Conservation (phyloP, 2,329 filamentous ascomycete genomes). For the Fusarium cyanostomum region DNA sequence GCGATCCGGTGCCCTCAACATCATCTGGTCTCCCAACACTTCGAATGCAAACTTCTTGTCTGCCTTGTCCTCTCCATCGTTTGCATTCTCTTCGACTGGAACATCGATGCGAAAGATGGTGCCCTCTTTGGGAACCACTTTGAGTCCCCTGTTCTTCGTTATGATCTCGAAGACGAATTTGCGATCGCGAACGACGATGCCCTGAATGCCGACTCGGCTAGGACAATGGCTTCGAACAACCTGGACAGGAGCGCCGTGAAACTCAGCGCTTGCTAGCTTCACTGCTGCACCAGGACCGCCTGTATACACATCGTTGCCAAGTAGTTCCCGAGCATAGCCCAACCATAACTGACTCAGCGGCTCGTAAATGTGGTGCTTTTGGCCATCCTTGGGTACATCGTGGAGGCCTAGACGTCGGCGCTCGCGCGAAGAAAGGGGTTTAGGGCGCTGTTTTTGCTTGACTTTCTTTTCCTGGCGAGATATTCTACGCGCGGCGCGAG, state of each 20-base stretch:
- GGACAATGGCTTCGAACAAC: conserved; percentile 85
- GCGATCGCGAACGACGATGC: conserved; percentile 89
- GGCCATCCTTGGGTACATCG: conserved; percentile 73
- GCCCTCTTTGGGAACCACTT: conserved; percentile 88
- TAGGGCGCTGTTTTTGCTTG: conserved; percentile 62
- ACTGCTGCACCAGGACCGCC: conserved; percentile 70
- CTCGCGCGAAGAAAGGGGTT: conserved; percentile 80
- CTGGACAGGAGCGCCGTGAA: conserved; percentile 85
- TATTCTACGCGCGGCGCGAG: conserved; percentile 65
- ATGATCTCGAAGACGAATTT: conserved; percentile 88
- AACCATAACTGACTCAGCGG: conserved; percentile 83
- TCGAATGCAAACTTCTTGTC: conserved; percentile 74
- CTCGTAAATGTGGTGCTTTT: conserved; percentile 75
- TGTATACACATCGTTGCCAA: conserved; percentile 68
- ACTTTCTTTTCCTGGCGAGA: conserved; percentile 57
- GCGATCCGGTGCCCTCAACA: conserved; percentile 82
- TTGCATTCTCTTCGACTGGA: conserved; percentile 49
- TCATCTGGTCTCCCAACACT: conserved; percentile 86
- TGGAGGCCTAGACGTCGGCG: conserved; percentile 79
- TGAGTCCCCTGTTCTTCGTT: conserved; percentile 74
- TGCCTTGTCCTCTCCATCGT: conserved; percentile 27
- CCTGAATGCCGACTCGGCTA: conserved; percentile 81
- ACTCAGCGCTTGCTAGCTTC: conserved; percentile 86
- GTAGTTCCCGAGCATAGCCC: conserved; percentile 83
- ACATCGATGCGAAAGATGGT: conserved; percentile 84